Base-by-base conservation (phyloP, 495 filamentous ascomycete genomes). In the Aspergillus sparsus region DNA sequence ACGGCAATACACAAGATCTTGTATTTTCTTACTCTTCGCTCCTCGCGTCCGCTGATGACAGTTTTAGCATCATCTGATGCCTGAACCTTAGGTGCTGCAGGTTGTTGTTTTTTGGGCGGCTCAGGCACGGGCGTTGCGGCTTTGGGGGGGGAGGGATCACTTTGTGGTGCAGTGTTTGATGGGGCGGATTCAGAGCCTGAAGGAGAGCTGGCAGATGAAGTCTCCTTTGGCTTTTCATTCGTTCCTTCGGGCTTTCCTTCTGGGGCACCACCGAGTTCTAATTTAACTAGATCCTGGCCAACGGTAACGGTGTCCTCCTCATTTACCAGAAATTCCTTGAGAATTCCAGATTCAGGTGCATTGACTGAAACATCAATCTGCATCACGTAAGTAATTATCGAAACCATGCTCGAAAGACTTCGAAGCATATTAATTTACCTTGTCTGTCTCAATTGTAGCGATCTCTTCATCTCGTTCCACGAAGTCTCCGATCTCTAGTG, bases 371-470 rank as follows among this genome's bases (percentile, higher is more conserved):
- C 91, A 66, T 97, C 93, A 71, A 97, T 96, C 92, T 96, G 66
- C 1, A 51, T 41, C 39, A 8, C 7, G 47, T 62, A 21, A 67
- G 61, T 36, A 53, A 66, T 31, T 50, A 50, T 53, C 16, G 44
- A 52, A 35, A 46, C 37, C 36, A 45, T 36, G 32, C 7, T 55
- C 8, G 32, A 12, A 36, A 7, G 18, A 34, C 15, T 33, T 1
- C 8, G 46, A 7, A 15, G 8, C 46, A 7, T 5, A 2, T 34
- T 21, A 21, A 37, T 74, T 62, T 81, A 92, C 93, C 89, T 99
- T 99, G 82, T 99, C 95, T n/a, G 94, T 99, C 76, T 99, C 94
- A 70, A 99, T 99, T 36, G 95, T 96, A 33, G 94, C 95, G 70
- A 99, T 94, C 73, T 98, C 95, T 75, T 99, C 95, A 68, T 98